Base-by-base conservation (phyloP, 331 rosid species). In the Dryas integrifolia region DNA sequence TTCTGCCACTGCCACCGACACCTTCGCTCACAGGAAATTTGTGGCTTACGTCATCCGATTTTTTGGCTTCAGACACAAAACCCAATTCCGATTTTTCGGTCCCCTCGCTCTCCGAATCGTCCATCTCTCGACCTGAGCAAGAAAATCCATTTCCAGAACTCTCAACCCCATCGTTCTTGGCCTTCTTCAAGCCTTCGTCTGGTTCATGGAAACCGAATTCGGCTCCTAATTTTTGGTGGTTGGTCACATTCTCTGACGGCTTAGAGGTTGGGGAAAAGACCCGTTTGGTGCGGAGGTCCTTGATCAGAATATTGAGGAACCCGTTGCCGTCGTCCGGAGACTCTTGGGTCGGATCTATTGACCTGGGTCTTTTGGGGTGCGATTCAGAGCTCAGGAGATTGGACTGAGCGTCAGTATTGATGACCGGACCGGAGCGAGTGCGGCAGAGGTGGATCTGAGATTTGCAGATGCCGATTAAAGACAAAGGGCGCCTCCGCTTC, bases 221-320 rank as follows among this genome's bases (percentile, higher is more conserved):
- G 6, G 40, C 45, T 0, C 69, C 57, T 6, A 61, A 58, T 30
- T 48, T 76, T 24, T 46, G 11, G n/a, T 46, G 26, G 55, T 35
- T 12, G n/a, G 48, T 40, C 8, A 18, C 21, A 52, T 50, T 49
- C 4, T 11, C 45, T 1, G 58, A 67, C 38, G 60, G 44, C 40
- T 44, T 61, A 15, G 84, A 76, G 47, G 9, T 82, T 0, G 84
- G 85, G 3, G 96, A 85, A 63, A 85, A 93, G 24, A 93, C 86
- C 43, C 97, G 82, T 65, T 83, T 83, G 21, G 79, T 40, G 1
- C 98, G 98, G 63, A 93, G 89, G 70, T 93, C 97, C 80, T 89
- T 90, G 4, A 82, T 75, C 21, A 59, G 67, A 65, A 6, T 9
- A 26, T 7, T 40, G 7, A 46, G 68, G 7, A 85, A 70, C 6